Evolutionary conservation across 225 moss, liverwort and hornwort genomes (phyloP).

Genomic region (Polytrichum formosum): DNA sequence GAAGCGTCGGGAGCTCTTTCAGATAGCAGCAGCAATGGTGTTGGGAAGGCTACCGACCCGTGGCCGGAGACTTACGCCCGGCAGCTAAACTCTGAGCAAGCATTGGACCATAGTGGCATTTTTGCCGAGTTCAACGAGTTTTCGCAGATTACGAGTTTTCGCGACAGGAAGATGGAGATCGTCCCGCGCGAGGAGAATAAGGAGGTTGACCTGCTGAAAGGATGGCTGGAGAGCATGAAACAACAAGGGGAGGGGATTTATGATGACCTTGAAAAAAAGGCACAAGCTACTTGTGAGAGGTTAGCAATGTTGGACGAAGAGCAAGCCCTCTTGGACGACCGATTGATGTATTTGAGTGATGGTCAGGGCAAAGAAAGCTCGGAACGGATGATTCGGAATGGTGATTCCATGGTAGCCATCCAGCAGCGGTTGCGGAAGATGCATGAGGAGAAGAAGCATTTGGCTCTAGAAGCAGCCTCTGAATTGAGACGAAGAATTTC

Average conservation of each 20-base stretch:
- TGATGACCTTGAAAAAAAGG: constrained; percentile 75
- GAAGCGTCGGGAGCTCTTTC: constrained; percentile 26
- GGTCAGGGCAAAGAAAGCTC: constrained; percentile 34
- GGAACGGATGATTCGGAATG: constrained; percentile 20
- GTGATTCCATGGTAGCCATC: constrained; percentile 42
- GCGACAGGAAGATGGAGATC: constrained; percentile 16
- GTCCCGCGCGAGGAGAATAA: constrained; percentile 34
- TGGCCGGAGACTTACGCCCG: constrained; percentile 28
- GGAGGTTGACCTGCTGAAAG: constrained; percentile 67
- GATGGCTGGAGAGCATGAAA: constrained; percentile 74
- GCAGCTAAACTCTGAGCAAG: constrained; percentile 26
- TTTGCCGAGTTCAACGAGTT: constrained; percentile 51
- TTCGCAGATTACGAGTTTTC: constrained; percentile 30
- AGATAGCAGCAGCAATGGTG: constrained; percentile 18
- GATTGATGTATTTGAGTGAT: constrained; percentile 35
- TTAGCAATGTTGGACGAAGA: constrained; percentile 56
- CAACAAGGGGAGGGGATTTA: constrained; percentile 63
- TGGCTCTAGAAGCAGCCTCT: constrained; percentile 79
- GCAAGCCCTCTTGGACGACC: constrained; percentile 57
- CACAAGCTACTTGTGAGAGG: constrained; percentile 66
- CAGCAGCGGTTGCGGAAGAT: constrained; percentile 72
- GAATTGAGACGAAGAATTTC: constrained; percentile 75
- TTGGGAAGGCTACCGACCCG: constrained; percentile 39
- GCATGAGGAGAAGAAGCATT: constrained; percentile 78
- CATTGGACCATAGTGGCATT: constrained; percentile 26